Evolutionary conservation across 305 asterid species (phyloP), one percentile per base, ranked within the genome.

Genomic region (Rubia balearica): DNA sequence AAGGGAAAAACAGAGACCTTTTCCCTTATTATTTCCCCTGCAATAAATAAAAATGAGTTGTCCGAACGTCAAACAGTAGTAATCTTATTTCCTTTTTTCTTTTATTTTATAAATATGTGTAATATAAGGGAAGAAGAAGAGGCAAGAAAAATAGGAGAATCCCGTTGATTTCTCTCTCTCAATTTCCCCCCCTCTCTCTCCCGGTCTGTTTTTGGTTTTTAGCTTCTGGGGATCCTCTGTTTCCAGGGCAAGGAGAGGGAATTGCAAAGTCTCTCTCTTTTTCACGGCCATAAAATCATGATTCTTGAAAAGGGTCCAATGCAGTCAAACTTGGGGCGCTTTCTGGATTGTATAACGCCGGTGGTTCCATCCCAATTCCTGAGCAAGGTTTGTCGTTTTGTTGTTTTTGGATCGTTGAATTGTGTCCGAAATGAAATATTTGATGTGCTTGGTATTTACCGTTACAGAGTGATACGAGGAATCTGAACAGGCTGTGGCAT

Each of bases 401-500:
- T 24, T 24, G 24, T 24, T 24, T 24, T 24, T 24, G 24, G 24
- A 24, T 24, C 24, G 24, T 24, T 33, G 27, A 3, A 21, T 64
- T 42, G 1, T 61, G 65, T 55, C 22, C 13, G 42, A 2, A 46
- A 46, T 24, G 24, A 24, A 24, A 14, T 16, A 59, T 45, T 13
- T 68, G 38, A 3, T 67, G 13, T 12, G 33, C 42, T 14, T 43
- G 16, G 7, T 62, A 6, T 45, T n/a, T 14, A 11, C 68, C 30
- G 49, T 12, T 60, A 72, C 82, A 94, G 98, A 85, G 88, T 81
- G 98, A 94, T 77, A 83, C 78, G 61, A 88, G 84, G 81, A 88
- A 84, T 79, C 94, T 91, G 48, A 94, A 94, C 72, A 89, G 77
- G 91, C 86, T 94, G 56, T 94, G 98, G 97, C 93, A 89, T 83